Conservation (phyloP, 495 filamentous ascomycete genomes). For the Penicillium alfredii region DNA sequence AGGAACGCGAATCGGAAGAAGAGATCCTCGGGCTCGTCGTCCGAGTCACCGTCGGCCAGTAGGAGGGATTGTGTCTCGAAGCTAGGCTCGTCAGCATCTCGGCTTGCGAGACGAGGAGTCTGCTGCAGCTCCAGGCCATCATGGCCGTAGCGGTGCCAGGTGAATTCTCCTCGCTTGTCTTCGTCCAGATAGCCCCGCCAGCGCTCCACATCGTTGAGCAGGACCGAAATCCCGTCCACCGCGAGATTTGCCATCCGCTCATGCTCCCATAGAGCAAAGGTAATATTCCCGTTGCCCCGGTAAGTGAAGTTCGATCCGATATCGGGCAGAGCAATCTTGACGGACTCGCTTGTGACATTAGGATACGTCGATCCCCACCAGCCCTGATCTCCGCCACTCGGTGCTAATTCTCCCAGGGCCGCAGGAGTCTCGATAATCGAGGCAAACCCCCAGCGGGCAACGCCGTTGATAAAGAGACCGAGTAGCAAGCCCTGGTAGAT, state of each 20-base stretch:
- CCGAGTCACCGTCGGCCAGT: slow-evolving; percentile 33
- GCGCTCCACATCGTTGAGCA: slow-evolving; percentile 93
- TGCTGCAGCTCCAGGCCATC: slow-evolving; percentile 34
- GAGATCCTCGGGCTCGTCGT: slow-evolving; percentile 45
- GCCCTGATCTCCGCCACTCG: slow-evolving; percentile 32
- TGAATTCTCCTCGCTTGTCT: slow-evolving; percentile 37
- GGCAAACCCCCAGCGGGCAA: slow-evolving; percentile 91
- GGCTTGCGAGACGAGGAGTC: slow-evolving; percentile 12
- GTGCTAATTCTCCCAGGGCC: slow-evolving; percentile 47
- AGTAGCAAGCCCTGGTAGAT: slow-evolving; percentile 84
- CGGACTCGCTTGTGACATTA: slow-evolving; percentile 42
- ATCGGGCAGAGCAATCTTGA: slow-evolving; percentile 47
- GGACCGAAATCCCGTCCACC: slow-evolving; percentile 77
- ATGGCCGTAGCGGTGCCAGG: slow-evolving; percentile 43
- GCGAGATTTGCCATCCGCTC: slow-evolving; percentile 53
- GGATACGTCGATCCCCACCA: slow-evolving; percentile 68
- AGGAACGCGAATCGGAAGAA: slow-evolving; percentile 87
- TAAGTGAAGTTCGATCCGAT: slow-evolving; percentile 15
- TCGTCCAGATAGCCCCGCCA: slow-evolving; percentile 57
- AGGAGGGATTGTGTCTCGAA: slow-evolving; percentile 17
- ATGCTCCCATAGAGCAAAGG: slow-evolving; percentile 49
- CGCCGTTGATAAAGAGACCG: slow-evolving; percentile 86
- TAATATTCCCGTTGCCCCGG: slow-evolving; percentile 47
- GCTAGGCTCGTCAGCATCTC: slow-evolving; percentile 9
- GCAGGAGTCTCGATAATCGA: slow-evolving; percentile 78